Conservation (phyloP, 2,329 filamentous ascomycete genomes). For the Rhexocercosporidium sp. region DNA sequence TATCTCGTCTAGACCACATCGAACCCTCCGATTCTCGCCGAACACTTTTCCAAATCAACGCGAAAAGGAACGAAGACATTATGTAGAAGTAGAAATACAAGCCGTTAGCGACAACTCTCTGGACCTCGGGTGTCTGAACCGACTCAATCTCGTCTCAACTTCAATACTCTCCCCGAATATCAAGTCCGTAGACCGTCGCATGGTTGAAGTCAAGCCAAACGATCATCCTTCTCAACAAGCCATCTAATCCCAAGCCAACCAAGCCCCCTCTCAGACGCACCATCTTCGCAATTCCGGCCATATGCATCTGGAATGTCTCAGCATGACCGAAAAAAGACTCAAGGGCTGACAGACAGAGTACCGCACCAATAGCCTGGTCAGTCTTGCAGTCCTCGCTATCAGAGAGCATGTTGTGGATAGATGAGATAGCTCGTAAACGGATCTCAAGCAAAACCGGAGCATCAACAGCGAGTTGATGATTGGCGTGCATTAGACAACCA, state of each 20-base stretch:
- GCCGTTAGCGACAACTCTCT: neutral
- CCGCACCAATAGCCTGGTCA: conserved; percentile 17
- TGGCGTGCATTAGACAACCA: conserved; percentile 5
- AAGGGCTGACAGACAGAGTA: conserved; percentile 17
- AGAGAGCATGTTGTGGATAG: conserved; percentile 18
- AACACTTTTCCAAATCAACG: too few species aligned
- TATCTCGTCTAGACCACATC: neutral
- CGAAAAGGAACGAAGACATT: too few species aligned
- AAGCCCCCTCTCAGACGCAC: conserved; percentile 22
- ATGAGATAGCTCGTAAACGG: conserved; percentile 10
- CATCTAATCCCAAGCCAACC: conserved; percentile 11
- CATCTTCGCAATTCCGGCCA: conserved; percentile 22
- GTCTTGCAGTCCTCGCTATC: neutral
- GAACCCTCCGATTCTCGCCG: neutral
- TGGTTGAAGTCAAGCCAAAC: conserved; percentile 25
- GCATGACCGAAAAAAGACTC: conserved; percentile 19
- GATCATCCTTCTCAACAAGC: conserved; percentile 21
- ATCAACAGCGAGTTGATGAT: neutral
- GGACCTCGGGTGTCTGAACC: conserved; percentile 12
- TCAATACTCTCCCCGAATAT: conserved; percentile 18
- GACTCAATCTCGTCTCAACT: conserved; percentile 5
- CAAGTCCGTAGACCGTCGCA: conserved; percentile 10
- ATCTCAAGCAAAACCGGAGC: conserved; percentile 13
- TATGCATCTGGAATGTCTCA: conserved; percentile 16
- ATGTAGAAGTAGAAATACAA: neutral